phyloP scores from a whole-genome alignment of 768 basidiomycete genomes.

The Tubosaeta brunneosetosa region DNA sequence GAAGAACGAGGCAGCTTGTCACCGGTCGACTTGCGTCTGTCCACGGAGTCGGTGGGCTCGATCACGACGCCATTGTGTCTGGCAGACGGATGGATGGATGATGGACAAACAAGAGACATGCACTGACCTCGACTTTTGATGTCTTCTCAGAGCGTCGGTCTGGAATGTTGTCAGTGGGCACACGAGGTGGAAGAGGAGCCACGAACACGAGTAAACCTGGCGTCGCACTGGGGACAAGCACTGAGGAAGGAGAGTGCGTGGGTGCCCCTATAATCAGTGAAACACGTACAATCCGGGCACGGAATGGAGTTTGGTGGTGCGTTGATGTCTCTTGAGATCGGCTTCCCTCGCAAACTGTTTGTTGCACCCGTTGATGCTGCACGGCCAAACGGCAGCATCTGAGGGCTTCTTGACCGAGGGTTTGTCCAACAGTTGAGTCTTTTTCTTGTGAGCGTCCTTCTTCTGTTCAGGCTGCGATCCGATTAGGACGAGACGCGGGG shows the following conservation, averaged over 20 bases:
- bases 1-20: slow-evolving; percentile 32
- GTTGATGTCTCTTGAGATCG: slow-evolving; percentile 75
- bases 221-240: slow-evolving; percentile 75
- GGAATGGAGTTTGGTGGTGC: slow-evolving; percentile 74
- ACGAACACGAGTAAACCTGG: slow-evolving; percentile 73
- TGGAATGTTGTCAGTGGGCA: slow-evolving; percentile 27
- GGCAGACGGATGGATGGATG: slow-evolving; percentile 3
- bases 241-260: slow-evolving; percentile 33
- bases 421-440: slow-evolving; percentile 37
- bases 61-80: slow-evolving; percentile 66
- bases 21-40: slow-evolving; percentile 16
- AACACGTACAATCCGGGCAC: slow-evolving; percentile 63
- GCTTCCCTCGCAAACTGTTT: slow-evolving; percentile 82
- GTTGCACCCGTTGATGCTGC: slow-evolving; percentile 75
- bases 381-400: slow-evolving; percentile 64
- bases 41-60: slow-evolving; percentile 38
- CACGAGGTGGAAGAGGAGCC: slow-evolving; percentile 9
- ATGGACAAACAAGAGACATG: slow-evolving; percentile 3
- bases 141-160: slow-evolving; percentile 79
- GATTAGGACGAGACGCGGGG: background rate
- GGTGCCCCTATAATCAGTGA: slow-evolving; percentile 12
- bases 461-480: slow-evolving; percentile 36
- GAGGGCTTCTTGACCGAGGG: slow-evolving; percentile 47
- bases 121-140: slow-evolving; percentile 71
- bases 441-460: slow-evolving; percentile 40